A percentile compares a stretch with the other conserved stretches of the same genome.
These are phyloP conservation scores for Candida pseudofarinosa DNA, from an alignment of 805 yeast genomes.

Conservation along the genomic window DNA sequence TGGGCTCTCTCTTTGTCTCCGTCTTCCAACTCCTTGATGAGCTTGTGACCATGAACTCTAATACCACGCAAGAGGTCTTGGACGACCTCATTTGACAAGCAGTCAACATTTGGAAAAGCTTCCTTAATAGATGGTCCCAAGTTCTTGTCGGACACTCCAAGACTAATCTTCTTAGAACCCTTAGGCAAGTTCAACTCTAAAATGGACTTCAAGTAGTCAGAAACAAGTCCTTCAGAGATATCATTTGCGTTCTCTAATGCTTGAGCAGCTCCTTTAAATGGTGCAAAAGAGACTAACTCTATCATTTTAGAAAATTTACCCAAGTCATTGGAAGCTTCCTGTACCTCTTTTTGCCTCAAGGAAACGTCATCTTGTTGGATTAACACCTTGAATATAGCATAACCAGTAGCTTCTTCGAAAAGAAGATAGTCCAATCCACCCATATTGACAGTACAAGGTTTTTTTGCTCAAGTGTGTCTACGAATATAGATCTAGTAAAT, in stretches of 20 bases:
- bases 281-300: conserved; percentile 92
- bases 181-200: conserved; percentile 90
- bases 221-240: conserved; percentile 93
- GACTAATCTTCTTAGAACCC: conserved; percentile 60
- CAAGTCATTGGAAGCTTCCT: conserved; percentile 81
- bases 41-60: conserved; percentile 83
- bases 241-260: conserved; percentile 98
- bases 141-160: conserved; percentile 92
- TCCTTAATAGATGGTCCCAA: conserved; percentile 97
- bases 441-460: conserved; percentile 28
- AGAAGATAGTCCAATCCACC: conserved; percentile 85
- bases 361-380: conserved; percentile 94
- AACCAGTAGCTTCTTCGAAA: conserved; percentile 98
- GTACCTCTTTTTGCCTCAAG: conserved; percentile 88
- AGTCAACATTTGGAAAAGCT: conserved; percentile 80
- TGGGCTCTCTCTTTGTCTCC: conserved; percentile 98
- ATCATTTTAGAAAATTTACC: conserved; percentile 86
- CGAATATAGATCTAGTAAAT: not conserved
- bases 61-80: conserved; percentile 95
- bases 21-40: conserved; percentile 84
- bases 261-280: conserved; percentile 99
- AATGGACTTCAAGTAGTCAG: conserved; percentile 85
- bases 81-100: conserved; percentile 84
- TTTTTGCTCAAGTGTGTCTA: not conserved
- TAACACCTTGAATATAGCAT: conserved; percentile 91